Conservation (phyloP, 1,284 basidiomycete genomes). For the Quambalaria eucalypti region DNA sequence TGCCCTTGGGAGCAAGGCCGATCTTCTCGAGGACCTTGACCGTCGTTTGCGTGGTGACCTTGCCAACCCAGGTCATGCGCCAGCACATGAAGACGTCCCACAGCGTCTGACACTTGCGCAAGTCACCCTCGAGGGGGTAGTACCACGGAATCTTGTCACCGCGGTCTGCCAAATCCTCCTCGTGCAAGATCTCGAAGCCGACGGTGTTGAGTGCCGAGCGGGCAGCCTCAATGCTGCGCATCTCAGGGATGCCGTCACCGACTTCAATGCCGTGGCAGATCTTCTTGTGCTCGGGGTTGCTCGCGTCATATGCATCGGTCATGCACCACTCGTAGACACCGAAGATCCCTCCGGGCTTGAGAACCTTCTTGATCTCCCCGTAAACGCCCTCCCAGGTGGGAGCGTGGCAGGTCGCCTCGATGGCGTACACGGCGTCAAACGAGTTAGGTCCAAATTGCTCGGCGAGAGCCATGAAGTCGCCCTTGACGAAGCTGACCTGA, state of each 20-base stretch:
- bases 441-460: conserved; percentile 87
- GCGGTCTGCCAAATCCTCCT: conserved; percentile 88
- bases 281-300: conserved; percentile 76
- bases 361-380: conserved; percentile 80
- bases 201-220: conserved; percentile 72
- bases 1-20: conserved; percentile 82
- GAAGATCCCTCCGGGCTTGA: conserved; percentile 96
- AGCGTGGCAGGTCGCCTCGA: conserved; percentile 95
- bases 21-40: conserved; percentile 70
- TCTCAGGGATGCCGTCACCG: conserved; percentile 94
- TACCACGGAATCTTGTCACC: conserved; percentile 78
- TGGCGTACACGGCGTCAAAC: conserved; percentile 97
- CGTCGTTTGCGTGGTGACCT: conserved; percentile 71
- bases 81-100: conserved; percentile 62
- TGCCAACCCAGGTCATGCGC: conserved; percentile 73
- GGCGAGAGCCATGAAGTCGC: conserved; percentile 86
- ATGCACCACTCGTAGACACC: conserved; percentile 99
- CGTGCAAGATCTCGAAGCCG: conserved; percentile 79
- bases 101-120: conserved; percentile 79
- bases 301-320: conserved; percentile 87
- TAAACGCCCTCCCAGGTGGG: conserved; percentile 94
- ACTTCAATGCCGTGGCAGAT: conserved; percentile 69
- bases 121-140: conserved; percentile 89
- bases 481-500: conserved; percentile 59
- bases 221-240: conserved; percentile 69